Conservation (phyloP, 495 filamentous ascomycete genomes). For the Neurospora sp. region DNA sequence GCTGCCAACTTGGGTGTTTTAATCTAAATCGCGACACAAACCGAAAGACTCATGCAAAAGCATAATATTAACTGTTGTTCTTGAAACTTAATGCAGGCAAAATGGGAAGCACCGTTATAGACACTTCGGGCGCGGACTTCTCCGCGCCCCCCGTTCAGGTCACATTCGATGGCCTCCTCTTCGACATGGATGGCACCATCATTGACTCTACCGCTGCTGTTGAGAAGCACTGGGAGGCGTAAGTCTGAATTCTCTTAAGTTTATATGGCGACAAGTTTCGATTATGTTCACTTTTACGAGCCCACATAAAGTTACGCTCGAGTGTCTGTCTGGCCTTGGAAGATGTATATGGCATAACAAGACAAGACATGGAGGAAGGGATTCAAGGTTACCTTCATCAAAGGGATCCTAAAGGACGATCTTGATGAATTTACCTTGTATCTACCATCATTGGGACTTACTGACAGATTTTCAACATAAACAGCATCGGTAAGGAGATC, state of each 20-base stretch:
- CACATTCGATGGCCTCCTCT: conserved; percentile 68
- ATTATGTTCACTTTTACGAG: not conserved
- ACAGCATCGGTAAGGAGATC: conserved; percentile 70
- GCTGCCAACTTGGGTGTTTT: not conserved
- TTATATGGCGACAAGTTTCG: too few species aligned
- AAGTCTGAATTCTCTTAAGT: conserved; percentile 12
- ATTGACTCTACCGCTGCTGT: conserved; percentile 76
- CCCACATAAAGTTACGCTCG: not conserved
- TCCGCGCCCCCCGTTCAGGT: conserved; percentile 48
- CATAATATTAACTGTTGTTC: not conserved
- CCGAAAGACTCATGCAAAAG: not conserved
- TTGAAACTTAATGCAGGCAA: not conserved
- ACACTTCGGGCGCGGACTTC: conserved; percentile 26
- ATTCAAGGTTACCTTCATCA: too few species aligned
- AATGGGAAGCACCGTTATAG: conserved; percentile 12
- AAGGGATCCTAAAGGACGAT: too few species aligned
- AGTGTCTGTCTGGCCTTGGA: not conserved
- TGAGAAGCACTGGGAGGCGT: conserved; percentile 86
- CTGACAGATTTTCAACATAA: not conserved
- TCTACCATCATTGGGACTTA: not conserved
- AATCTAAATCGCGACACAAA: not conserved
- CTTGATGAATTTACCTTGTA: too few species aligned
- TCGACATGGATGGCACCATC: conserved; percentile 87
- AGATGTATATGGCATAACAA: not conserved
- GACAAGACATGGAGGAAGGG: not conserved